Percentiles rank a stretch among this genome's conserved stretches.
These are phyloP conservation scores for Mycogone perniciosa DNA, from an alignment of 2,329 filamentous ascomycete species.

Conservation along the genomic window DNA sequence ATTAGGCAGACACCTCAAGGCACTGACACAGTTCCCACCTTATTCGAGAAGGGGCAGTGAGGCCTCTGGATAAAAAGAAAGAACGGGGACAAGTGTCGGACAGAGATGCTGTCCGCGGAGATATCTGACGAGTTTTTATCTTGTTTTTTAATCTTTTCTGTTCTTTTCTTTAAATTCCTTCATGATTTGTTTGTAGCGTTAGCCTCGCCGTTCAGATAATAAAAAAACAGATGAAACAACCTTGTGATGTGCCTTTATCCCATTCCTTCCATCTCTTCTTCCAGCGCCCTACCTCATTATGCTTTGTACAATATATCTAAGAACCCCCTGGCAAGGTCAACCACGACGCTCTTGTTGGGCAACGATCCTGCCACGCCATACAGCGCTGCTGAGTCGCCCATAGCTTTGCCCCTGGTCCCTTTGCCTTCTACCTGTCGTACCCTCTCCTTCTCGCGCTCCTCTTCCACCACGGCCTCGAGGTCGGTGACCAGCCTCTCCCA, in stretches of 20 bases:
- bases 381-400: constrained; percentile 76
- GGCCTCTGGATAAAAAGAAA: neutral
- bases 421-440: constrained; percentile 65
- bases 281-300: constrained; percentile 31
- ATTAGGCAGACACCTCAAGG: neutral
- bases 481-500: constrained; percentile 76
- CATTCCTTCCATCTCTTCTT: neutral
- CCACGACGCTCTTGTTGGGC: constrained; percentile 92
- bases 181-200: too few species aligned
- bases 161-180: too few species aligned
- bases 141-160: too few species aligned
- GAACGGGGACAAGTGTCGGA: neutral
- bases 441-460: constrained; percentile 75
- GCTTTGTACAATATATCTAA: constrained; percentile 90
- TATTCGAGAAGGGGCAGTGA: neutral
- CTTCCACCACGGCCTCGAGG: constrained; percentile 58
- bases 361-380: constrained; percentile 94
- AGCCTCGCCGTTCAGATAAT: neutral
- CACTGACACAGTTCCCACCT: too few species aligned
- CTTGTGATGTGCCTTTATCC: neutral
- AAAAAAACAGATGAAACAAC: neutral
- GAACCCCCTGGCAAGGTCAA: constrained; percentile 83
- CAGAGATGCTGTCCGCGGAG: neutral
- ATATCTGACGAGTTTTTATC: neutral
- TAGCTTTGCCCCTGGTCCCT: constrained; percentile 56